Base-by-base conservation (phyloP, 768 basidiomycete species). In the Lanmaoa pseudosensibilis region DNA sequence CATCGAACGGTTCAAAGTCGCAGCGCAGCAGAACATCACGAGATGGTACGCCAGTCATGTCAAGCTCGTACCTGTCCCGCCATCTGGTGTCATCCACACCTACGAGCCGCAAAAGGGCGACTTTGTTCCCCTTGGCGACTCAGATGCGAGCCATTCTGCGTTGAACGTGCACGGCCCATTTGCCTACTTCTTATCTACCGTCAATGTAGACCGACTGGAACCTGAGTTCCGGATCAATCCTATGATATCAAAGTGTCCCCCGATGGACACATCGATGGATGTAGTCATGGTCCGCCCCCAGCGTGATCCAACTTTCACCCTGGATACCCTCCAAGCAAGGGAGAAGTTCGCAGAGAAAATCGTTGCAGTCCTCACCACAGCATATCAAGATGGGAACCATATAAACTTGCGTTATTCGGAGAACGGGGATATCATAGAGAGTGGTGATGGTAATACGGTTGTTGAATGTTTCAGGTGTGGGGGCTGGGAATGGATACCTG, bases 401-500 rank as follows among this genome's bases (percentile, higher is more conserved):
- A 68, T 92, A 54, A 70, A 80, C 47, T 62, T 90, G 58, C 73
- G 77, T 37, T 94, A 91, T 64, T 71, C 69, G 7, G 67, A 64
- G 16, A 70, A 75, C 6, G 83, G 83, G 13, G 65, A 75, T 45
- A 69, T 79, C 27, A 72, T 65, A 1, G 57, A 71, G 0, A 75
- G 75, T n/a, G 78, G 76, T 12, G 72, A 75, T 7, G 84, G 86
- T 13, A 75, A 75, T 16, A 59, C 74, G 1, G 82, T 92, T 5
- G 84, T 92, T 0, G 94, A 97, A 70, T 90, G 90, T 63, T 78
- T 86, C 49, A 80, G 93, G 25, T 88, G 86, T 61, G 82, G 81
- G 16, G 86, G 86, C 8, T 95, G 93, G 86, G 85, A 89, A 61
- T 97, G 94, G 94, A 77, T 76, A 40, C 94, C 94, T 19, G 92